Base-by-base conservation (phyloP, 176 grass and related monocot genomes). In the Carex myosuroides region DNA sequence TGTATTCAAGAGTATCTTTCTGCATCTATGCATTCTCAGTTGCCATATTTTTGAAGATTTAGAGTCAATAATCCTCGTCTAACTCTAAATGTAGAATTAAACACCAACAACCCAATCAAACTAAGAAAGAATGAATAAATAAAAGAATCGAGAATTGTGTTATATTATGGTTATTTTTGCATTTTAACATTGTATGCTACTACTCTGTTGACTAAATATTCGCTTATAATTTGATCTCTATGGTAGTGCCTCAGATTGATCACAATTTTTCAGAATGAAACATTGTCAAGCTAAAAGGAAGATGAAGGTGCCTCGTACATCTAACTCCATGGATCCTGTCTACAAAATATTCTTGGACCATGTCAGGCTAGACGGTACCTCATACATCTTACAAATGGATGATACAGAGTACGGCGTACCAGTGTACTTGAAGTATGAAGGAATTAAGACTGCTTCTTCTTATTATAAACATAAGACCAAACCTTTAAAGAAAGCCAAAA, bases 331-430 rank as follows among this genome's bases (percentile, higher is more conserved):
- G 79, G 79, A 81, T 11, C 35, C 79, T 37, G 33, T 81, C 79
- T 81, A 81, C 33, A 81, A 81, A 62, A 64, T 62, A 9, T 81
- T 81, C 57, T 81, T 81, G 57, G 55, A 81, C 53, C 79, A 81
- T 62, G 18, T 81, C 6, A 60, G 60, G 60, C 14, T 21, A 2
- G 79, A 81, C 3, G 79, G 79, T 42, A 64, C 79, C 17, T 60
- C 79, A 0, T 81, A 81, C 33, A 81, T 81, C n/a, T 62, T 81
- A 14, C 17, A 81, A 64, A 81, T 81, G 18, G 56, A 42, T 42
- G 56, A 63, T 44, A 81, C n/a, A 21, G 33, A 81, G 8, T 1
- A 22, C 4, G 60, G 39, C 1, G 35, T 29, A 8, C 79, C 79
- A 42, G 57, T 81, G 29, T 81, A 61, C 79, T 22, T 81, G 35